Evolutionary conservation across 176 grass and related monocot genomes (phyloP).

Genomic region (Oryza australiensis): DNA sequence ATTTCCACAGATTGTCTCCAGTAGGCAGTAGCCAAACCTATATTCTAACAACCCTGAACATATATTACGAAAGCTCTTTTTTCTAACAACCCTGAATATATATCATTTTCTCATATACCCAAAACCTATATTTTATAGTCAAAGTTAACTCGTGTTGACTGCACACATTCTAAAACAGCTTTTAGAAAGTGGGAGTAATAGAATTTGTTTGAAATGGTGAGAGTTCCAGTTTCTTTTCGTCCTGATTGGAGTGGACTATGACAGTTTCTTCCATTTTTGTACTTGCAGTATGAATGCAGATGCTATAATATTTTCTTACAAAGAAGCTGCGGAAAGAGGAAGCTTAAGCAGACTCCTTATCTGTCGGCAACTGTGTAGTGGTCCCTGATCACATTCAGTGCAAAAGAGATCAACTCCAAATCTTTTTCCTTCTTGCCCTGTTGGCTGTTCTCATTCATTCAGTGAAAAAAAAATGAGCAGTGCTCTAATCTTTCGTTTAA

Average conservation of each 20-base stretch:
- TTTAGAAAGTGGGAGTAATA: background rate
- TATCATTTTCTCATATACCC: too few species aligned
- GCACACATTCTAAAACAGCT: too few species aligned
- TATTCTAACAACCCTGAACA: too few species aligned
- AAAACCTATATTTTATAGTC: too few species aligned
- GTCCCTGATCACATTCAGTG: slow-evolving; percentile 42
- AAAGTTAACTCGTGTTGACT: too few species aligned
- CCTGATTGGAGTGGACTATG: background rate
- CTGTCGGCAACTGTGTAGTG: slow-evolving; percentile 38
- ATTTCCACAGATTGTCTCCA: background rate
- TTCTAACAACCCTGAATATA: too few species aligned
- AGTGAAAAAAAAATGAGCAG: background rate
- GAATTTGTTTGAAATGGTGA: background rate
- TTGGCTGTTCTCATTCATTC: background rate
- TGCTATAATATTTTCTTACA: background rate
- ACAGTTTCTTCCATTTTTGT: background rate
- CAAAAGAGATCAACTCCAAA: background rate
- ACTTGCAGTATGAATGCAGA: background rate
- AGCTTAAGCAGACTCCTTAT: background rate
- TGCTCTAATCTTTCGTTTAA: background rate
- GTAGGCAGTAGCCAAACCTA: background rate
- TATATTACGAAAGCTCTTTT: too few species aligned
- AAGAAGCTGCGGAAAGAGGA: background rate
- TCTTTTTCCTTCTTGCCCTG: background rate
- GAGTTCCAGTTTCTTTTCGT: background rate